These are phyloP conservation scores for Ustulina deusta DNA, from an alignment of 2,329 filamentous ascomycete species.

Conservation along the genomic window DNA sequence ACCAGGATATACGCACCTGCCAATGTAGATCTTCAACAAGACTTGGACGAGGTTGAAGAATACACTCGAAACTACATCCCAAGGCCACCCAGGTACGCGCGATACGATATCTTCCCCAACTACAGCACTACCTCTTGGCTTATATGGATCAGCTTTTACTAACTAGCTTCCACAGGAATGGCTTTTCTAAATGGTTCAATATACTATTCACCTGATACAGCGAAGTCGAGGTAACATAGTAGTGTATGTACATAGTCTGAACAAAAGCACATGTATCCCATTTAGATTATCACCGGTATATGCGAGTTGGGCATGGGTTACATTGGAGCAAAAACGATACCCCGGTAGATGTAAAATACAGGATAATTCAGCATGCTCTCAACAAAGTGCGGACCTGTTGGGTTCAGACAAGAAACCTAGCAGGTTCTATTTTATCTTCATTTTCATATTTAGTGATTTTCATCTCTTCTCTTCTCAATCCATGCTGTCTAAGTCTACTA, in stretches of 20 bases:
- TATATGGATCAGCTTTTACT: background rate
- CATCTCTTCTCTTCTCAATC: too few relatives aligned
- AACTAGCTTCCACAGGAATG: constrained; percentile 37
- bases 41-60: constrained; percentile 74
- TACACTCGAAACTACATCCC: constrained; percentile 72
- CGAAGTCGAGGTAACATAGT: background rate
- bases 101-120: constrained; percentile 41
- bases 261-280: background rate
- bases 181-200: constrained; percentile 45
- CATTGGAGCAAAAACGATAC: constrained; percentile 20
- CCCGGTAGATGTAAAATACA: constrained; percentile 13
- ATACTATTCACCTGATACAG: constrained; percentile 40
- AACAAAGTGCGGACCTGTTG: too few relatives aligned
- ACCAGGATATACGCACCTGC: constrained; percentile 68
- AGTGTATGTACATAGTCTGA: background rate
- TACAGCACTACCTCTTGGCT: background rate
- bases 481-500: too few relatives aligned
- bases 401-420: too few relatives aligned
- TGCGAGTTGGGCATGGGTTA: background rate
- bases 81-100: constrained; percentile 61
- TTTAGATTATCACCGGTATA: background rate
- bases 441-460: too few relatives aligned
- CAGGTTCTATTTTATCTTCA: too few relatives aligned
- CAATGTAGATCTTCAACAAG: constrained; percentile 72
- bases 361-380: background rate